Evolutionary conservation across 108 stramenopile species (phyloP).

Genomic region (Nitzschia sp.): DNA sequence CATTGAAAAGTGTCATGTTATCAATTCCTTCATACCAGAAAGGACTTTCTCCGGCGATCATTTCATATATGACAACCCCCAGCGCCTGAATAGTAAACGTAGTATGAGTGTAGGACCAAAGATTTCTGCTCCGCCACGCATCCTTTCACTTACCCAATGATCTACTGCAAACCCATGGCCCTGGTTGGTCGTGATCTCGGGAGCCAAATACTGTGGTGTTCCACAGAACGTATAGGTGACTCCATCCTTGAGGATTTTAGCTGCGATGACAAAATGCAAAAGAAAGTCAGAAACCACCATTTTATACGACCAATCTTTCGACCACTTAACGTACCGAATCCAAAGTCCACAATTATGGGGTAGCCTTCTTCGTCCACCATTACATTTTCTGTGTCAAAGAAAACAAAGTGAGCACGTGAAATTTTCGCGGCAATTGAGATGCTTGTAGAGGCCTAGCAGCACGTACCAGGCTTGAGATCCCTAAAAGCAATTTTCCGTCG

Average conservation of each 20-base stretch:
- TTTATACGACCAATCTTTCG: constrained; percentile 53
- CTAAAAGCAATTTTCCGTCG: constrained; percentile 83
- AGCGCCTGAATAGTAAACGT: constrained; percentile 45
- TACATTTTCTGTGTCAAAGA: constrained; percentile 75
- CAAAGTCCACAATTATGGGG: constrained; percentile 88
- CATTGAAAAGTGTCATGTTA: constrained; percentile 71
- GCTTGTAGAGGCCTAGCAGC: no score
- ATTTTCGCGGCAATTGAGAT: no score
- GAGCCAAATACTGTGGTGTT: constrained; percentile 87
- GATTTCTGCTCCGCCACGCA: background rate
- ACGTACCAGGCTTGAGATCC: constrained; percentile 95
- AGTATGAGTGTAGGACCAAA: background rate
- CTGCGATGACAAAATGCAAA: constrained; percentile 29
- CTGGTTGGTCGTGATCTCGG: constrained; percentile 77
- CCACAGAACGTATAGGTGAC: constrained; percentile 88
- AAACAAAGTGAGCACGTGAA: no score
- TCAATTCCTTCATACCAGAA: constrained; percentile 68
- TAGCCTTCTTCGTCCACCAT: constrained; percentile 75
- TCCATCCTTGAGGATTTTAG: constrained; percentile 49
- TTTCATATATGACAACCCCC: constrained; percentile 83
- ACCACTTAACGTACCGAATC: constrained; percentile 52
- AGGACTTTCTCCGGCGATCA: constrained; percentile 68
- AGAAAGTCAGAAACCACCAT: background rate
- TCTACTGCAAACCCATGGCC: constrained; percentile 87
- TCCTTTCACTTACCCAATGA: constrained; percentile 70